phyloP scores from a whole-genome alignment of 2,329 filamentous ascomycete genomes.

The Neobulgaria alba region DNA sequence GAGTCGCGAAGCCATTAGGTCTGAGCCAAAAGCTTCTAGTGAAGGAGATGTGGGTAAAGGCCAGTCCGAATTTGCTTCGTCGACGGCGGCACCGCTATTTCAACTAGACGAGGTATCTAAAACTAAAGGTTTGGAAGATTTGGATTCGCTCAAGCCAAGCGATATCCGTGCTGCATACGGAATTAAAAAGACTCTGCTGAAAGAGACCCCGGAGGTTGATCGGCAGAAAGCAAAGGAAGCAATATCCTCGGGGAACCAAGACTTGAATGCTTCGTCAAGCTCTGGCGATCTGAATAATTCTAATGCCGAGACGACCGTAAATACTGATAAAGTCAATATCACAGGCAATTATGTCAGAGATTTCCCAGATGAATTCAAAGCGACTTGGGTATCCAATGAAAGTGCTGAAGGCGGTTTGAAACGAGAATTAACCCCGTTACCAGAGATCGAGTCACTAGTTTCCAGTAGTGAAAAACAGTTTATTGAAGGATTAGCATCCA shows the following conservation, averaged over 20 bases:
- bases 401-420: conserved; percentile 10
- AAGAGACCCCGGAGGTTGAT: conserved; percentile 21
- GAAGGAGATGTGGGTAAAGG: no score
- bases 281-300: no score
- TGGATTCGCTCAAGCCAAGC: conserved; percentile 19
- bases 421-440: conserved; percentile 11
- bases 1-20: not conserved
- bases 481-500: conserved; percentile 17
- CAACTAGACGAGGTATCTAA: conserved; percentile 2
- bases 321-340: conserved; percentile 18
- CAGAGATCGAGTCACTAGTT: conserved; percentile 12
- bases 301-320: not conserved
- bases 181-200: conserved; percentile 7
- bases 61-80: no score
- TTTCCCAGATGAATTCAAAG: conserved; percentile 43
- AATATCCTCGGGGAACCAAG: no score
- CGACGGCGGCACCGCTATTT: no score
- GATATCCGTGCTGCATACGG: conserved; percentile 21
- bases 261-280: no score
- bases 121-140: conserved; percentile 9
- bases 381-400: conserved; percentile 32
- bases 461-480: conserved; percentile 22
- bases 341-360: conserved; percentile 43
- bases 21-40: not conserved
- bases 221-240: conserved; percentile 9